Percentiles rank a stretch among this genome's conserved stretches.
Evolutionary conservation across 345 rosid genomes (phyloP).

Genomic region (Hibiscus trionum): DNA sequence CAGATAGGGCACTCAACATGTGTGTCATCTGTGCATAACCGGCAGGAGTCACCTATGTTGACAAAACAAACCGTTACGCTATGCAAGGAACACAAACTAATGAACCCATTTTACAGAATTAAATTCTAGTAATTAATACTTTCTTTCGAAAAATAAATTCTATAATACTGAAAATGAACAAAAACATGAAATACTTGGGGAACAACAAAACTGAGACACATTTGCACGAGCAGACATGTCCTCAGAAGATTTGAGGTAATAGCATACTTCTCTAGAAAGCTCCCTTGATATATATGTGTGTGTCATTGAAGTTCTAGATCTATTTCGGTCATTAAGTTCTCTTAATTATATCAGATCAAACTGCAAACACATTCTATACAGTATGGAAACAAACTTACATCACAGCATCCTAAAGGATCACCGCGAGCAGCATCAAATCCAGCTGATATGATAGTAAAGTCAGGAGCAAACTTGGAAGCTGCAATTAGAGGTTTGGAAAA

Average conservation of each 20-base stretch:
- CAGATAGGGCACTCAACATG: conserved; percentile 53
- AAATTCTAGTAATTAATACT: no score
- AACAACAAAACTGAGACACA: not conserved
- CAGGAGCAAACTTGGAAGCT: conserved; percentile 88
- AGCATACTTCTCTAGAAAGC: not conserved
- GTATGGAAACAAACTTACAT: conserved; percentile 36
- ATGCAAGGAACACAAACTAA: not conserved
- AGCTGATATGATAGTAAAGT: conserved; percentile 88
- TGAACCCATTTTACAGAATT: not conserved
- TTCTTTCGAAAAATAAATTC: not conserved
- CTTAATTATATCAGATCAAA: not conserved
- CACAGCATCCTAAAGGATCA: conserved; percentile 95
- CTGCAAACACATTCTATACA: not conserved
- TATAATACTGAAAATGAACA: not conserved
- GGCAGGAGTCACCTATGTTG: conserved; percentile 67
- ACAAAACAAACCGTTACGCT: not conserved
- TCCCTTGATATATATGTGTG: not conserved
- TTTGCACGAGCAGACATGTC: not conserved
- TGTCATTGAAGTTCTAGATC: not conserved
- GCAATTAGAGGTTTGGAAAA: conserved; percentile 24
- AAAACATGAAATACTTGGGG: not conserved
- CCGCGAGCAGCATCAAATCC: conserved; percentile 99
- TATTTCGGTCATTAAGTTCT: not conserved
- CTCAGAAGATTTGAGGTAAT: not conserved
- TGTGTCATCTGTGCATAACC: conserved; percentile 86